Base-by-base conservation (phyloP, 2,329 filamentous ascomycete genomes). In the Pseudogymnoascus sp. region DNA sequence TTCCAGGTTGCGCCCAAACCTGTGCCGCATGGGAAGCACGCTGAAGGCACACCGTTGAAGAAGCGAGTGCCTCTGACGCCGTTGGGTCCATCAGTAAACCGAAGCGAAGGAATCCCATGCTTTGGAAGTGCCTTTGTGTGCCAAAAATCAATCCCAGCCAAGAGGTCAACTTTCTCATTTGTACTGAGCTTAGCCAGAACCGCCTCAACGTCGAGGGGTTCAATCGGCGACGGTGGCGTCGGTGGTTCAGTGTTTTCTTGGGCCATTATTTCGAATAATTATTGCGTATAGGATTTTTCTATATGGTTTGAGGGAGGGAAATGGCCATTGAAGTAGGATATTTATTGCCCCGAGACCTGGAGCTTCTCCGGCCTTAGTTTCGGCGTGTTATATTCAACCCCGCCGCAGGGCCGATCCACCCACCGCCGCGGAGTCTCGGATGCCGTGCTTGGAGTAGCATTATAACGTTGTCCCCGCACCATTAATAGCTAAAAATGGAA, bases 1-100 rank as follows among this genome's bases (percentile, higher is more conserved):
- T 87, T 82, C 80, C 84, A 90, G 6, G 87, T 87, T 3, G 86
- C 84, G 21, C 82, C 87, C 4, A 78, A 69, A 0, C 73, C 74
- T 1, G 75, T 73, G 15, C 73, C 74, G 60, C 72, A 75, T 7
- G 76, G 75, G 2, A 78, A 64, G 59, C 75, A 76, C 0, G 75
- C 75, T 0, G 75, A 72, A 74, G 79, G 66, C 73, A 77, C 67
- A 78, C 69, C 65, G 58, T 67, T 66, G 64, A 72, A 71, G 55
- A 72, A 71, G 25, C 66, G 64, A 4, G 65, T 69, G 37, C 71
- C 71, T 39, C 71, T 67, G 18, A 70, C 66, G 21, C 71, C 69
- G 40, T 72, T 72, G 31, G 70, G 70, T 1, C 70, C 70, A 60
- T 72, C 70, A 31, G 68, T 69, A 36, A 71, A 59, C 59, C 69